These are phyloP conservation scores for Microdochium paspali DNA, from an alignment of 2,329 filamentous ascomycete species.

Conservation along the genomic window DNA sequence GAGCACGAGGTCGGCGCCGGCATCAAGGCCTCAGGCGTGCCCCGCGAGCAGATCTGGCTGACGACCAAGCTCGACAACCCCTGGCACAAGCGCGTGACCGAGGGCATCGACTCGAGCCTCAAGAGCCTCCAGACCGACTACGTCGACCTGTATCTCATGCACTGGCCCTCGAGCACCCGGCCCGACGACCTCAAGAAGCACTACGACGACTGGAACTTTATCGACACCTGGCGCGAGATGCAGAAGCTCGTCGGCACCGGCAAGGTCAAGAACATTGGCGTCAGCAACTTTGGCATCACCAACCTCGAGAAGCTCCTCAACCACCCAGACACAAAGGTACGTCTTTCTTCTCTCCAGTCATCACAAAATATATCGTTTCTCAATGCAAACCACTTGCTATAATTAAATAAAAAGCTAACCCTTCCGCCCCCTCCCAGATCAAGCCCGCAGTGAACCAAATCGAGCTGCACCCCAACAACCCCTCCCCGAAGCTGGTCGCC, in stretches of 20 bases:
- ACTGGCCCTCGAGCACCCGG: slow-evolving; percentile 60
- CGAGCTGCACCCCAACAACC: slow-evolving; percentile 73
- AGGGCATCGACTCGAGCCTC: slow-evolving; percentile 51
- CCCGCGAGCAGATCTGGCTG: slow-evolving; percentile 58
- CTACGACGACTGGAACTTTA: slow-evolving; percentile 70
- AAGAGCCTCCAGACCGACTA: slow-evolving; percentile 54
- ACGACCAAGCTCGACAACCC: slow-evolving; percentile 81
- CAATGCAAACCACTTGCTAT: background rate
- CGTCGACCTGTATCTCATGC: slow-evolving; percentile 62
- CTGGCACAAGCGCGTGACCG: slow-evolving; percentile 60
- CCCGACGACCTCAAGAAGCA: slow-evolving; percentile 56
- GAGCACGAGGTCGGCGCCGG: slow-evolving; percentile 59
- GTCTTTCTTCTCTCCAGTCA: slow-evolving; percentile 1
- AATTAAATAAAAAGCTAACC: background rate
- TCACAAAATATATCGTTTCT: no score
- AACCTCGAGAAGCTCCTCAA: slow-evolving; percentile 71
- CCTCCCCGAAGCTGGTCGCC: slow-evolving; percentile 67
- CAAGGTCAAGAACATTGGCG: slow-evolving; percentile 72
- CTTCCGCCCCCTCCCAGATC: slow-evolving; percentile 23
- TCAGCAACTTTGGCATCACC: slow-evolving; percentile 77
- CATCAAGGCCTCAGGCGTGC: slow-evolving; percentile 53
- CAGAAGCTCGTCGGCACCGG: slow-evolving; percentile 59
- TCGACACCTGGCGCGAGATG: slow-evolving; percentile 69
- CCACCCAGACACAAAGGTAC: slow-evolving; percentile 52
- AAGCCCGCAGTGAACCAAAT: slow-evolving; percentile 70